phyloP scores from a whole-genome alignment of 768 basidiomycete genomes.

The Rubroboletus pulcherrimus region DNA sequence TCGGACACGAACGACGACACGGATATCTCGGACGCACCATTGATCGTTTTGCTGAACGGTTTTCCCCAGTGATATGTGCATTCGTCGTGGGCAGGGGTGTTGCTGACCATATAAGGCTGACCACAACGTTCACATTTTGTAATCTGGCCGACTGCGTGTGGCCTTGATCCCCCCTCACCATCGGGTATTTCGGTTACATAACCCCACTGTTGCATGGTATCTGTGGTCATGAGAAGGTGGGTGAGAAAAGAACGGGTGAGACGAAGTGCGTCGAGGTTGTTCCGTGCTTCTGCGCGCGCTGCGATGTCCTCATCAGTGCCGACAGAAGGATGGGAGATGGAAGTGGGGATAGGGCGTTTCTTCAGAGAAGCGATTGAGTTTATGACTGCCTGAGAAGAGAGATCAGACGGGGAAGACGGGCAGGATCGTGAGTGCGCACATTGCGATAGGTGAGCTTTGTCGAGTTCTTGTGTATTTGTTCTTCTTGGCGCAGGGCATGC shows the following conservation, averaged over 20 bases:
- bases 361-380: slow-evolving; percentile 50
- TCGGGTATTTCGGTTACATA: slow-evolving; percentile 69
- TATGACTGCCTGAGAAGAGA: slow-evolving; percentile 44
- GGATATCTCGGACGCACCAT: slow-evolving; percentile 45
- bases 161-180: slow-evolving; percentile 59
- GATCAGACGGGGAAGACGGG: slow-evolving; percentile 9
- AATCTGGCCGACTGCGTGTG: slow-evolving; percentile 58
- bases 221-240: slow-evolving; percentile 53
- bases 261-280: slow-evolving; percentile 48
- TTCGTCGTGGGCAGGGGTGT: slow-evolving; percentile 49
- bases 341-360: slow-evolving; percentile 51
- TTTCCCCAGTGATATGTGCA: slow-evolving; percentile 87
- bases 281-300: slow-evolving; percentile 51
- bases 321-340: slow-evolving; percentile 63
- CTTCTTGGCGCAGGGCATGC: slow-evolving; percentile 80
- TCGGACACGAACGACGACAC: not conserved
- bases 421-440: slow-evolving; percentile 39
- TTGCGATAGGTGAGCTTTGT: slow-evolving; percentile 81
- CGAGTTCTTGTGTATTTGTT: slow-evolving; percentile 70
- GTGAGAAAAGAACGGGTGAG: slow-evolving; percentile 54
- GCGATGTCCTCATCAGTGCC: slow-evolving; percentile 69
- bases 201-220: slow-evolving; percentile 61
- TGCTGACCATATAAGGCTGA: slow-evolving; percentile 64
- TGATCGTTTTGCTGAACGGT: slow-evolving; percentile 53
- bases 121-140: slow-evolving; percentile 78